Conservation (phyloP, 1,139 yeast species). For the Pichia sp. region DNA sequence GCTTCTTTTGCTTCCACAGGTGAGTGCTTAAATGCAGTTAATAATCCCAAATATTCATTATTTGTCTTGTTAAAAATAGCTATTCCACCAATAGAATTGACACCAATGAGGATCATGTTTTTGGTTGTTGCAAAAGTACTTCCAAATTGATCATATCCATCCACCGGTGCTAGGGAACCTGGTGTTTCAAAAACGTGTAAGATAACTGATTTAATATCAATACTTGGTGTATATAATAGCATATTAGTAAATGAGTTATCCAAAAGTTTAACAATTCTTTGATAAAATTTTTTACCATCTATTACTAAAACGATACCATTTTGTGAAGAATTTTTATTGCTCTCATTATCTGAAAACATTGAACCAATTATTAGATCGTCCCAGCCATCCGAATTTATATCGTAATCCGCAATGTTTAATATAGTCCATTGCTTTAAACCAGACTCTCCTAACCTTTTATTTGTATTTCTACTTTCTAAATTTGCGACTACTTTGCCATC, state of each 20-base stretch:
- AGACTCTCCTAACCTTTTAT: slow-evolving; percentile 29
- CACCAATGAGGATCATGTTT: slow-evolving; percentile 27
- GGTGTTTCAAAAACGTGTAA: slow-evolving; percentile 22
- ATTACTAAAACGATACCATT: slow-evolving; percentile 37
- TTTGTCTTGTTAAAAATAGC: slow-evolving; percentile 25
- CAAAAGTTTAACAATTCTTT: not conserved
- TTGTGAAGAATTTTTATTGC: slow-evolving; percentile 27
- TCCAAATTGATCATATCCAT: slow-evolving; percentile 36
- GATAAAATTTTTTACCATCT: slow-evolving; percentile 29
- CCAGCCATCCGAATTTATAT: slow-evolving; percentile 33
- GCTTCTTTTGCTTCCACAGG: too few species aligned
- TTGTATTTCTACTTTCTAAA: slow-evolving; percentile 14
- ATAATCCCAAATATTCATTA: slow-evolving; percentile 2
- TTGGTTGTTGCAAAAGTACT: slow-evolving; percentile 26
- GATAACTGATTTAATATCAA: slow-evolving; percentile 16
- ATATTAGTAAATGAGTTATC: too few species aligned
- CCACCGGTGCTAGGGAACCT: slow-evolving; percentile 11
- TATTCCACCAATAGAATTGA: slow-evolving; percentile 32
- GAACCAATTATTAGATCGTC: slow-evolving; percentile 42
- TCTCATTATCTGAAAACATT: slow-evolving; percentile 32
- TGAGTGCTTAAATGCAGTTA: not conserved
- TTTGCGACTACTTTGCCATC: slow-evolving; percentile 16
- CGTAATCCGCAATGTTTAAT: slow-evolving; percentile 26
- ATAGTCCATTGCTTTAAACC: slow-evolving; percentile 37
- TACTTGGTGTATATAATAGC: not conserved